Evolutionary conservation across 2,329 filamentous ascomycete genomes (phyloP).

Genomic region (Botrytis tulipae): DNA sequence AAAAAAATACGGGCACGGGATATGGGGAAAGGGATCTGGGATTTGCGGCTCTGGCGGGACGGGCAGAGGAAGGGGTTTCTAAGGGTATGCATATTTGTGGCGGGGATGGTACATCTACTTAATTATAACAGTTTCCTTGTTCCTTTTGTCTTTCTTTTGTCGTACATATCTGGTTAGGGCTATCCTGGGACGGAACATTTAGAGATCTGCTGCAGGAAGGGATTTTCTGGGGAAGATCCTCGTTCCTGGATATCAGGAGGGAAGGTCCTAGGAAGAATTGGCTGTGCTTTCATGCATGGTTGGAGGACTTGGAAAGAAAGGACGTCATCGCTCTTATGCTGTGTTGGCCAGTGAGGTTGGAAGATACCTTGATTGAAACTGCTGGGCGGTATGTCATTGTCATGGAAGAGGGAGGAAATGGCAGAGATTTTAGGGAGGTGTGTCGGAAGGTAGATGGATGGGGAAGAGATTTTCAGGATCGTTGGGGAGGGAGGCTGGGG

Average conservation of each 20-base stretch:
- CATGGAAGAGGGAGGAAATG: neutral
- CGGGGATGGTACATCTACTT: slow-evolving; percentile 8
- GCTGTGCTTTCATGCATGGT: neutral
- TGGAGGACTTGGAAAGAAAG: neutral
- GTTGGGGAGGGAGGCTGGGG: neutral
- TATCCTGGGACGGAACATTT: neutral
- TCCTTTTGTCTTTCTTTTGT: slow-evolving; percentile 11
- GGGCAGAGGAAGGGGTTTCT: slow-evolving; percentile 2
- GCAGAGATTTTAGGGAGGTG: neutral
- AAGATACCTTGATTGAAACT: neutral
- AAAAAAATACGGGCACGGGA: slow-evolving; percentile 11
- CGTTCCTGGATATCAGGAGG: slow-evolving; percentile 5
- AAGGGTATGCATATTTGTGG: slow-evolving; percentile 12
- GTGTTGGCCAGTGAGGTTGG: neutral
- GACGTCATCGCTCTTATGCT: neutral
- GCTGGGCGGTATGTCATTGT: neutral
- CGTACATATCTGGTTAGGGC: slow-evolving; percentile 10
- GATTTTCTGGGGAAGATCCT: slow-evolving; percentile 11
- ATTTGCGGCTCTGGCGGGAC: slow-evolving; percentile 2
- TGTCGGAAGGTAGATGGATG: neutral
- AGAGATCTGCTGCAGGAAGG: neutral
- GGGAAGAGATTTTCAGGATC: neutral
- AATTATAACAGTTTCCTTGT: slow-evolving; percentile 6
- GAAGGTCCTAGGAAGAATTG: slow-evolving; percentile 1
- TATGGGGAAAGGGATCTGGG: slow-evolving; percentile 5